Evolutionary conservation across 371 early-diverging fungal species (phyloP).

Genomic region (Mortierella sp.): DNA sequence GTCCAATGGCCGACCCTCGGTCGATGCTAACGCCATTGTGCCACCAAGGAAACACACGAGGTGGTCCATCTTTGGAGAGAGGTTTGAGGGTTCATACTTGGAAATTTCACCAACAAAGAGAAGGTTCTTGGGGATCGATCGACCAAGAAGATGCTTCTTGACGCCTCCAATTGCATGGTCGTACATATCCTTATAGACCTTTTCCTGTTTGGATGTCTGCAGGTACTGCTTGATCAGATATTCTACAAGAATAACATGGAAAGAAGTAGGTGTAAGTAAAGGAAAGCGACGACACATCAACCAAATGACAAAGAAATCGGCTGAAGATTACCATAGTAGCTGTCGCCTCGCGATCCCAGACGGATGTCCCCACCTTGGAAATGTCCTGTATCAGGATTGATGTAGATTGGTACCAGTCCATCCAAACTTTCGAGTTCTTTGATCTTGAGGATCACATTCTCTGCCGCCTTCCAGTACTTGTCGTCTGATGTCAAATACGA

Average conservation of each 20-base stretch:
- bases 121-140: conserved; percentile 67
- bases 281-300: too few relatives aligned
- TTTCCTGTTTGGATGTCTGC: conserved; percentile 72
- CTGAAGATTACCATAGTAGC: conserved; percentile 94
- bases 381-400: conserved; percentile 60
- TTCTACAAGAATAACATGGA: conserved; percentile 60
- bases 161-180: conserved; percentile 78
- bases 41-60: conserved; percentile 94
- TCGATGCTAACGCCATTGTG: conserved; percentile 82
- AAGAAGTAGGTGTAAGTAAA: background rate
- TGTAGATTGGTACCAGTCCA: conserved; percentile 82
- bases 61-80: conserved; percentile 89
- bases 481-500: conserved; percentile 79
- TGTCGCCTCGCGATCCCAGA: conserved; percentile 88
- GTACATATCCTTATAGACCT: conserved; percentile 77
- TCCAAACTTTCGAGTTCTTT: conserved; percentile 66
- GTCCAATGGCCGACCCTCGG: conserved; percentile 59
- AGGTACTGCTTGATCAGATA: conserved; percentile 92
- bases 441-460: conserved; percentile 72
- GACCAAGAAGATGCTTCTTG: conserved; percentile 72
- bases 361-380: conserved; percentile 69
- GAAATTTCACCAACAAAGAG: conserved; percentile 79
- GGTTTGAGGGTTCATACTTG: conserved; percentile 35
- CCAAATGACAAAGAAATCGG: background rate
- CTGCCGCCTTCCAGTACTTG: conserved; percentile 77